Base-by-base conservation (phyloP, 768 basidiomycete genomes). In the Daedaleopsis sinensis region DNA sequence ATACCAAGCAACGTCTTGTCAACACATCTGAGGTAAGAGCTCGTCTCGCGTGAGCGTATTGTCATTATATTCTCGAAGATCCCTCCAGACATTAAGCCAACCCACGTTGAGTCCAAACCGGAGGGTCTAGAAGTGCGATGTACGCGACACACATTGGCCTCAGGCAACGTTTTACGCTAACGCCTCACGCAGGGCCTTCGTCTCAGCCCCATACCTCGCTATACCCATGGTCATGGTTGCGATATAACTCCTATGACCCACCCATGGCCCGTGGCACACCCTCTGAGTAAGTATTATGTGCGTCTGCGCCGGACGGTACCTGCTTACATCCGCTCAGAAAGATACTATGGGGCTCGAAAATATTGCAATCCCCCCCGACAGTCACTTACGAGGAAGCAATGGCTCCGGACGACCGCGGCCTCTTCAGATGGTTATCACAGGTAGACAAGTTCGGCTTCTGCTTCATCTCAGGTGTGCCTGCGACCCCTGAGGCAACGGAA, bases 401-500 rank as follows among this genome's bases (percentile, higher is more conserved):
- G 87, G 79, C 78, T 1, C 71, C 73, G 39, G 82, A 85, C 55
- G 84, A 89, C 36, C 71, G 73, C 36, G 94, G 91, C 1, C 74
- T 97, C 13, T 87, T 85, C 71, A 87, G 87, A 66, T 95, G 94
- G 91, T 73, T 98, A 19, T 79, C 83, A 9, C 88, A 90, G 68
- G 82, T 96, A 94, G 85, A 95, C 65, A 81, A 78, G 51, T 96
- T 90, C 69, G 96, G 96, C 0, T 94, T 98, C 73, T 94, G 89
- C 57, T 91, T 97, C 63, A 81, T 98, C 9, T 79, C 85, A 16
- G 92, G 87, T 12, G 90, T 96, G 13, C 93, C 95, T 4, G 71
- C 82, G 0, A 93, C 88, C 0, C 82, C 91, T 6, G 89, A 94
- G 72, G 91, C 87, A 3, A 99, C 96, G 0, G 93, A 98, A 70